Evolutionary conservation across 1,284 basidiomycete species (phyloP), one percentile per base, ranked within the genome.

Genomic region (Irpex rosettiformis): DNA sequence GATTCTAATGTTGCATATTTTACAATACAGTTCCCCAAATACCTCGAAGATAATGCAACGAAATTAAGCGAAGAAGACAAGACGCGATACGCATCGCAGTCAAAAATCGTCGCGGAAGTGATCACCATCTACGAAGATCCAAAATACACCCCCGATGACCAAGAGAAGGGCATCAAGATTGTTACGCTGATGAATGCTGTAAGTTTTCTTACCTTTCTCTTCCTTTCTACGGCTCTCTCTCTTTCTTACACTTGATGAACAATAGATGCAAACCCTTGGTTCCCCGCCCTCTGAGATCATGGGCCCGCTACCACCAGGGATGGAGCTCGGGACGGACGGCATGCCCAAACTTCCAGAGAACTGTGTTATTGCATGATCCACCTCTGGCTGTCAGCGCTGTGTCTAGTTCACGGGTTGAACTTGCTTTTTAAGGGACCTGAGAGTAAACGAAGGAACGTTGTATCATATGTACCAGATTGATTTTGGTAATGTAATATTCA

Each of bases 221-320:
- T n/a, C n/a, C n/a, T n/a, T 7, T 24, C 27, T 40, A 27, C 30
- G 59, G 57, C 57, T 10, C 43, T 47, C 37, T 13, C 7, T 29
- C 3, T 6, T 13, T 43, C 30, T 22, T 40, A 29, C 28, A 16
- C n/a, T 1, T 48, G 40, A 16, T 57, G 47, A 47, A n/a, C n/a
- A 18, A 8, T 66, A 94, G 89, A 86, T 96, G 83, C 93, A 96
- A 80, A 79, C 81, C 29, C 81, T 89, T 59, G 96, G 96, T 2
- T 86, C 92, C 10, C 96, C 96, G 0, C 96, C 96, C 0, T 74
- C 86, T 54, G 93, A 96, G 69, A 85, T 98, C 57, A 93, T 97
- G 85, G 96, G 96, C 1, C 88, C 92, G 3, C 79, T 98, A 64
- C 95, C 95, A 0, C 84, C 93, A 3, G 93, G 89, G 21, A 76